Evolutionary conservation across 106 monocot species (phyloP), one percentile per base, ranked within the genome.

Genomic region (Apostasia ramifera): DNA sequence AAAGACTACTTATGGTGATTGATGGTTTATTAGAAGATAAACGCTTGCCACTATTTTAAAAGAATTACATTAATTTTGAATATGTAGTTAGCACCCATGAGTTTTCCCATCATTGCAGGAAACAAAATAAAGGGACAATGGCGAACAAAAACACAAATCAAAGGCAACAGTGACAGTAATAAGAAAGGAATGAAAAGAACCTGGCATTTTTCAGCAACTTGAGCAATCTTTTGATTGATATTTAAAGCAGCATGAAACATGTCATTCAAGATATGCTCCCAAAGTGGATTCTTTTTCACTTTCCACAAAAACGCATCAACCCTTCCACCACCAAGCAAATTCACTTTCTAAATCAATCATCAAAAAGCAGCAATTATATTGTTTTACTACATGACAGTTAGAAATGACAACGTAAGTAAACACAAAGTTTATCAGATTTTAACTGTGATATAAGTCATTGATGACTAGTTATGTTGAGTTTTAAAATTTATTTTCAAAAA

Each of bases 201-300:
- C 65, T 48, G 65, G 14, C 46, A 48, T 49, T 47, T 48, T 65
- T 65, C 65, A 47, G 14, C 26, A 47, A 47, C 37, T 65, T 86
- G 59, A 71, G 78, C 68, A 60, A 89, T 81, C 71, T 82, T 82
- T 70, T 72, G 79, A 10, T 73, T 89, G 66, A 97, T 70, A 87
- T 97, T 97, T 66, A 83, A 74, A 47, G 87, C 86, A 66, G 83
- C 85, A 78, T 87, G 92, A 60, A 83, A 87, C 72, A 92, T 81
- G 67, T 92, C 79, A 76, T 98, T 73, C 6, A 92, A 67, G n/a
- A 85, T 44, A 59, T 77, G 71, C 47, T 85, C 75, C 78, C 68
- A 77, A 39, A 83, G 59, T 8, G 59, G 8, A 53, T 55, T 58
- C 65, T 66, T 83, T 14, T 92, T 81, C 63, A 90, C 85, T 81